Conservation (phyloP, 164 flowering plant genomes). For the Magnolia kwangsiensis region DNA sequence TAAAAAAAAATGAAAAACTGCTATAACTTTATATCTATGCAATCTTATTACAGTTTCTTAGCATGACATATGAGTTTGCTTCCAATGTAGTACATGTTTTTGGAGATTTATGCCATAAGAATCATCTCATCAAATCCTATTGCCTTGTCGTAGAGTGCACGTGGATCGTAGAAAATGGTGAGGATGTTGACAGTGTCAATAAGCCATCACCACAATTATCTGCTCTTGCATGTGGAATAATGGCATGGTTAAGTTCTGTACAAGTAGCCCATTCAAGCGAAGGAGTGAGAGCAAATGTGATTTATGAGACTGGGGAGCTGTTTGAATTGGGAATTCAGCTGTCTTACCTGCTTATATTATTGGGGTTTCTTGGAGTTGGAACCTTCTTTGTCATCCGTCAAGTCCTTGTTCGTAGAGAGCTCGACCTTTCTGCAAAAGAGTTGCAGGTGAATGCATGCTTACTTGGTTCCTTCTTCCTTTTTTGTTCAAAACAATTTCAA, state of each 20-base stretch:
- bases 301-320: constrained; percentile 79
- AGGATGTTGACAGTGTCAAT: constrained; percentile 15
- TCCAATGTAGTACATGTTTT: background rate
- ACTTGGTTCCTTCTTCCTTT: background rate
- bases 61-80: background rate
- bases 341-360: constrained; percentile 66
- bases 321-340: constrained; percentile 95
- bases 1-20: too few relatives aligned
- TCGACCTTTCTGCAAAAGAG: constrained; percentile 97
- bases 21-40: background rate
- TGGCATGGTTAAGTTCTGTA: constrained; percentile 48
- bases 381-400: constrained; percentile 86
- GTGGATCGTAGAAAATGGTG: constrained; percentile 14
- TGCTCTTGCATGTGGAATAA: constrained; percentile 38
- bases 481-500: background rate
- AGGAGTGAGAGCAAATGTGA: constrained; percentile 34
- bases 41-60: background rate
- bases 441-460: constrained; percentile 50
- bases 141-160: constrained; percentile 28
- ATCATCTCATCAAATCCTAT: constrained; percentile 3
- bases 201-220: constrained; percentile 21
- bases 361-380: constrained; percentile 84
- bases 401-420: constrained; percentile 91
- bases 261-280: constrained; percentile 57
- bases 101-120: background rate